A percentile compares a stretch with the other conserved stretches of the same genome.
Evolutionary conservation across 2,329 filamentous ascomycete genomes (phyloP).

Genomic region (Pezicula carpinea): DNA sequence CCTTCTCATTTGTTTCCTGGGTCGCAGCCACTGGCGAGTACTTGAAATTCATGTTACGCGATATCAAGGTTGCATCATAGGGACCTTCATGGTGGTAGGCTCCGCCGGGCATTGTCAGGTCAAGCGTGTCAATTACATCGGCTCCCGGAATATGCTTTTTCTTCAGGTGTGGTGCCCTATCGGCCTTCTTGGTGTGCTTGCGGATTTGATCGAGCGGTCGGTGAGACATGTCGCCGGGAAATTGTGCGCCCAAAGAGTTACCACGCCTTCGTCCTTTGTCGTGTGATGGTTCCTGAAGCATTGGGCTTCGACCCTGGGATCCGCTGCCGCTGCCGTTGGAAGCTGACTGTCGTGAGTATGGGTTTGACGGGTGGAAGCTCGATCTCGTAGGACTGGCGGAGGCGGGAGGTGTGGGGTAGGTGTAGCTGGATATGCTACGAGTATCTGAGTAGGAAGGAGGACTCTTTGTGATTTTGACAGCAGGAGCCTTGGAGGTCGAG

Average conservation of each 20-base stretch:
- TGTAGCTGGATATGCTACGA: background rate
- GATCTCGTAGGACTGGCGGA: constrained; percentile 49
- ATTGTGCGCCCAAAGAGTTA: constrained; percentile 54
- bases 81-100: constrained; percentile 87
- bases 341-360: constrained; percentile 25
- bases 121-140: constrained; percentile 78
- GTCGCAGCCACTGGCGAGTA: constrained; percentile 74
- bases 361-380: constrained; percentile 42
- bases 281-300: constrained; percentile 8
- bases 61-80: constrained; percentile 75
- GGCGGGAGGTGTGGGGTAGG: constrained; percentile 44
- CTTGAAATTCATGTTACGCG: constrained; percentile 60
- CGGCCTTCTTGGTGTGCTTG: constrained; percentile 58
- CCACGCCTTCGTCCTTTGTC: constrained; percentile 31
- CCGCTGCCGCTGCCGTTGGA: constrained; percentile 18
- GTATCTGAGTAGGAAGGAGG: background rate
- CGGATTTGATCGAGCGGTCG: constrained; percentile 64
- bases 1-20: constrained; percentile 65
- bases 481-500: constrained; percentile 8
- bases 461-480: constrained; percentile 22
- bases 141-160: constrained; percentile 62
- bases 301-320: background rate
- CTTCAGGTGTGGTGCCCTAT: constrained; percentile 61
- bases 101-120: constrained; percentile 54
- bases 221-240: constrained; percentile 59